Evolutionary conservation across 2,329 filamentous ascomycete genomes (phyloP), one percentile per base, ranked within the genome.

Genomic region (Nannizziopsis arthrosporioides): DNA sequence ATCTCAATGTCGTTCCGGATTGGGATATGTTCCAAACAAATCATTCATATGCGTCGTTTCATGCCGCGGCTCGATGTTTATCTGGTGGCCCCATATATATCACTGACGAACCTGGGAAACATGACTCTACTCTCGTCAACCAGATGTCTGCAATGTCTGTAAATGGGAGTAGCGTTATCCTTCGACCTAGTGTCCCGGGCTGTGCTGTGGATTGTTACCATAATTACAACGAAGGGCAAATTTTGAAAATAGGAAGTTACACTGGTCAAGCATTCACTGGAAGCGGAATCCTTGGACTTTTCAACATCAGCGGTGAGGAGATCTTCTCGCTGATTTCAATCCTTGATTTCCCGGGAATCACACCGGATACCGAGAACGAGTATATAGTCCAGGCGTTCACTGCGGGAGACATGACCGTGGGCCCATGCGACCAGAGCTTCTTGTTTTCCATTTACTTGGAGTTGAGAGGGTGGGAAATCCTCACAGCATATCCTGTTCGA

Each of bases 31-130:
- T 84, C 59, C 80, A 84, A 57, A 82, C 80, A 1, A 72, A 69
- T 15, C 78, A 82, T 55, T 68, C 73, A 1, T 94, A 85, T 62
- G 84, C 84, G 0, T 77, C 76, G 0, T 94, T 92, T 61, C 92
- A 98, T 57, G 92, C 86, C 3, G 90, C 92, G 1, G 89, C 88
- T 1, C 77, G 92, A 41, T 94, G 87, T 63, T 73, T 98, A 8
- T 89, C 83, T 42, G 92, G 92, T 7, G 92, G 92, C 0, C 92
- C 90, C 0, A 83, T 98, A 36, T 95, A 93, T 58, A 89, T 98
- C 62, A 96, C 90, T 0, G 92, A 98, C 64, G 76, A 80, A 0
- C 90, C 90, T 0, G 89, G 87, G 0, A 69, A 85, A 51, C 87
- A 96, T 63, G 76, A 94, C 58, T 59, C 88, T 27, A 66, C 74